Evolutionary conservation across 2,329 filamentous ascomycete genomes (phyloP).

Genomic region (Fusarium sp.): DNA sequence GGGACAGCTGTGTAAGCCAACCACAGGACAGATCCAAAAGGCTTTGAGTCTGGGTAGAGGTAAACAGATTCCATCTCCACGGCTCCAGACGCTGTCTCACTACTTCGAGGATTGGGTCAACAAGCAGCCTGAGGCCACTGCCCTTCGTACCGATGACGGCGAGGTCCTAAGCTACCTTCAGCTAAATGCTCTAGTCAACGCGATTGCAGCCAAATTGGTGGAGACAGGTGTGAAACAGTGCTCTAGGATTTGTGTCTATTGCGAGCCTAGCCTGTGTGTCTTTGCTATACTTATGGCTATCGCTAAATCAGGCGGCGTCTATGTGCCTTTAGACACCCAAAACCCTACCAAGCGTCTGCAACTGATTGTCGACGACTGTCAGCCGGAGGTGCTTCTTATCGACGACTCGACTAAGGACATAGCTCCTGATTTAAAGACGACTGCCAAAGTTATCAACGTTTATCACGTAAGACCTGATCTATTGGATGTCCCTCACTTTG

Average conservation of each 20-base stretch:
- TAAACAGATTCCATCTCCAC: background rate
- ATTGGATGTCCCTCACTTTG: background rate
- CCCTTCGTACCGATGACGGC: background rate
- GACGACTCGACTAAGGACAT: background rate
- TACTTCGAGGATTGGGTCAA: constrained; percentile 5
- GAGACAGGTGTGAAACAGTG: background rate
- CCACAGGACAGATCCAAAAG: background rate
- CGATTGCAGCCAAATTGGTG: background rate
- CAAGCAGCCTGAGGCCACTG: background rate
- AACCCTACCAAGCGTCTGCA: constrained; percentile 15
- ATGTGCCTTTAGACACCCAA: constrained; percentile 4
- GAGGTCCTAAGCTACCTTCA: background rate
- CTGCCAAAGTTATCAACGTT: background rate
- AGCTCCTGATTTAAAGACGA: background rate
- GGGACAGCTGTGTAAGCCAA: background rate
- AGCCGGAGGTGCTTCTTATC: background rate
- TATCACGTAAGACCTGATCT: background rate
- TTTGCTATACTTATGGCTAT: background rate
- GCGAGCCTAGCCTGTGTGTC: constrained; percentile 2
- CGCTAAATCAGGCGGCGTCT: background rate
- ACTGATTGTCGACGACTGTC: constrained; percentile 4
- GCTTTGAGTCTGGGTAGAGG: constrained; percentile 2
- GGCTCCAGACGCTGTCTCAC: background rate
- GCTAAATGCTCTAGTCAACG: background rate
- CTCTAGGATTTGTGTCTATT: constrained; percentile 1